Evolutionary conservation across 108 stramenopile species (phyloP).

Genomic region (Skeletonema costatum): DNA sequence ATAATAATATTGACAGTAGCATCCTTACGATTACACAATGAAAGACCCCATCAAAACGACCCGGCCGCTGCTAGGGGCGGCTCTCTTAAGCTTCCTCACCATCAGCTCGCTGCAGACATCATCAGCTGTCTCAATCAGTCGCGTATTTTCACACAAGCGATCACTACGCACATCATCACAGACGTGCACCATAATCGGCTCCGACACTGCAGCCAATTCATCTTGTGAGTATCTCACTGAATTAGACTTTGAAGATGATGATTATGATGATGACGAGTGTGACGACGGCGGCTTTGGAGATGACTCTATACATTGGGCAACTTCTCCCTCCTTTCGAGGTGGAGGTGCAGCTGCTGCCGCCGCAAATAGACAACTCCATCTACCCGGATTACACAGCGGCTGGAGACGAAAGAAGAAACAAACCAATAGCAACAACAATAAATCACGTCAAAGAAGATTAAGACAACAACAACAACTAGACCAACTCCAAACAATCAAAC

Average conservation of each 20-base stretch:
- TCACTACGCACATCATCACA: neutral
- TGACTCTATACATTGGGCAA: neutral
- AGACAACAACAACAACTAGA: constrained; percentile 8
- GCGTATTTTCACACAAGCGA: neutral
- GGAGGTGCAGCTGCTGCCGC: neutral
- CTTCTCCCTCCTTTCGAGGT: neutral
- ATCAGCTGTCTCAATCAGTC: neutral
- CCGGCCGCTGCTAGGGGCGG: neutral
- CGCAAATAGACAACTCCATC: neutral
- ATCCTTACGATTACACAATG: neutral
- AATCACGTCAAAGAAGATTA: neutral
- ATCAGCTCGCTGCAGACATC: neutral
- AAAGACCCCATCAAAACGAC: neutral
- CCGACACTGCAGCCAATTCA: neutral
- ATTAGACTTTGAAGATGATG: constrained; percentile 2
- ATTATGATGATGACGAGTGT: neutral
- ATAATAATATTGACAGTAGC: no score
- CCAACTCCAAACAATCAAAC: constrained; percentile 4
- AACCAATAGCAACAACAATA: neutral
- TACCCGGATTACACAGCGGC: constrained; percentile 2
- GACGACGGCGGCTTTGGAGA: neutral
- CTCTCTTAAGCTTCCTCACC: neutral
- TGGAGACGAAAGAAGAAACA: constrained; percentile 1
- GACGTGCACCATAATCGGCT: neutral
- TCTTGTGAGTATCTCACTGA: neutral